These are phyloP conservation scores for Pseudopyrenochaeta lycopersici DNA, from an alignment of 2,329 filamentous ascomycete species.

Conservation along the genomic window DNA sequence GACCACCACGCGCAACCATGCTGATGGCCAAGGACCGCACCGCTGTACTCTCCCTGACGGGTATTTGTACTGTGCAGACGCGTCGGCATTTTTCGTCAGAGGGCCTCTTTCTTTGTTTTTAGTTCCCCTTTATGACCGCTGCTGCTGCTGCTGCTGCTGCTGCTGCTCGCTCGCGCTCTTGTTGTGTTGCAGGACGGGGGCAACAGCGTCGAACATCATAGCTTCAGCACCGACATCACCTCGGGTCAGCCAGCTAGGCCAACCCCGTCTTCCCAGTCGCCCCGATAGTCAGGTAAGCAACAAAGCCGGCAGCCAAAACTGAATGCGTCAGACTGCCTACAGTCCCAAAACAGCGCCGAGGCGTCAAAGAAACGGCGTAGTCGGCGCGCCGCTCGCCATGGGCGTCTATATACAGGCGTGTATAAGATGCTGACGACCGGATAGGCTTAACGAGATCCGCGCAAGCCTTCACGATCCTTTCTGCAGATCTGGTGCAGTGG, in stretches of 20 bases:
- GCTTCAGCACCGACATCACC: slow-evolving; percentile 16
- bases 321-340: slow-evolving; percentile 9
- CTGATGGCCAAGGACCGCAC: slow-evolving; percentile 35
- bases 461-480: slow-evolving; percentile 41
- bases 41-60: slow-evolving; percentile 19
- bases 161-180: slow-evolving; percentile 3
- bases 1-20: slow-evolving; percentile 29
- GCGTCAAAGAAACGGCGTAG: slow-evolving; percentile 10
- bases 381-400: slow-evolving; percentile 9
- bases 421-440: slow-evolving; percentile 38
- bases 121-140: too few relatives aligned
- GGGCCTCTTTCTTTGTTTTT: too few relatives aligned
- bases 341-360: slow-evolving; percentile 11
- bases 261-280: slow-evolving; percentile 19
- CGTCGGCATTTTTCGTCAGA: slow-evolving; percentile 8
- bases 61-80: slow-evolving; percentile 32
- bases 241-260: slow-evolving; percentile 22
- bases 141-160: too few relatives aligned
- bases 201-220: slow-evolving; percentile 10
- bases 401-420: slow-evolving; percentile 18
- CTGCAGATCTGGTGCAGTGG: slow-evolving; percentile 45
- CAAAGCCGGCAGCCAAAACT: slow-evolving; percentile 19
- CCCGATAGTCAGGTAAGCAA: slow-evolving; percentile 30
- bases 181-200: too few relatives aligned
- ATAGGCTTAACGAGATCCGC: slow-evolving; percentile 40